These are phyloP conservation scores for Sordariomycetes sp. DNA, from an alignment of 2,329 filamentous ascomycete species.

Conservation along the genomic window DNA sequence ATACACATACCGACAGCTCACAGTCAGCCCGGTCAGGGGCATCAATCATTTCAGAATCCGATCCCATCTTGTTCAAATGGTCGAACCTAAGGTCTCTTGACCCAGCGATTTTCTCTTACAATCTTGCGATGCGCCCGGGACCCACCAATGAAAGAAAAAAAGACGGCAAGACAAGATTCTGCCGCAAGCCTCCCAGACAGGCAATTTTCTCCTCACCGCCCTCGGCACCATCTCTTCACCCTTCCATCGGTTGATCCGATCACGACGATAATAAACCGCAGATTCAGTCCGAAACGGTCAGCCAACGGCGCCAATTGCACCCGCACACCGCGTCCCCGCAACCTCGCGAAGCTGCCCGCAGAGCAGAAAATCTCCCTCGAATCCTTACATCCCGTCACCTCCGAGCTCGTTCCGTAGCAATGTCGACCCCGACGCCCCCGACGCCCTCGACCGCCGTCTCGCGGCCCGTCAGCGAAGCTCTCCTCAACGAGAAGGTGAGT, in stretches of 20 bases:
- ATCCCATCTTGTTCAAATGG: not conserved
- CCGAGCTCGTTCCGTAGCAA: conserved; percentile 14
- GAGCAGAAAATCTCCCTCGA: not conserved
- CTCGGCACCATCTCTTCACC: conserved; percentile 3
- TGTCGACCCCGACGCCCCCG: conserved; percentile 39
- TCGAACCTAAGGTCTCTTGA: not conserved
- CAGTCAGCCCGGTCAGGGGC: not conserved
- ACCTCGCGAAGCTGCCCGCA: not conserved
- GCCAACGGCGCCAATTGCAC: not conserved
- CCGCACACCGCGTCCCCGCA: not conserved
- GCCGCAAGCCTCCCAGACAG: not conserved
- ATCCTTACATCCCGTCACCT: not conserved
- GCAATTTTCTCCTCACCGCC: not conserved
- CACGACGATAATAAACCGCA: conserved; percentile 5
- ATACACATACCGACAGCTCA: not conserved
- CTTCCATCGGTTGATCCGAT: not conserved
- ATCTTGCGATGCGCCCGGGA: not conserved
- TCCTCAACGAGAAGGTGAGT: conserved; percentile 93
- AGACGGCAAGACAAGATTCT: not conserved
- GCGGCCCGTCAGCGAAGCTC: conserved; percentile 89
- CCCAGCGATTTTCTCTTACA: not conserved
- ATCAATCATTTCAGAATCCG: conserved; percentile 3
- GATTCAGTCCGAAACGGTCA: not conserved
- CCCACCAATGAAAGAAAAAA: not conserved
- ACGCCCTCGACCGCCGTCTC: conserved; percentile 34